Evolutionary conservation across 352 stramenopile genomes (phyloP).

Genomic region (Globisporangium sylvaticum): DNA sequence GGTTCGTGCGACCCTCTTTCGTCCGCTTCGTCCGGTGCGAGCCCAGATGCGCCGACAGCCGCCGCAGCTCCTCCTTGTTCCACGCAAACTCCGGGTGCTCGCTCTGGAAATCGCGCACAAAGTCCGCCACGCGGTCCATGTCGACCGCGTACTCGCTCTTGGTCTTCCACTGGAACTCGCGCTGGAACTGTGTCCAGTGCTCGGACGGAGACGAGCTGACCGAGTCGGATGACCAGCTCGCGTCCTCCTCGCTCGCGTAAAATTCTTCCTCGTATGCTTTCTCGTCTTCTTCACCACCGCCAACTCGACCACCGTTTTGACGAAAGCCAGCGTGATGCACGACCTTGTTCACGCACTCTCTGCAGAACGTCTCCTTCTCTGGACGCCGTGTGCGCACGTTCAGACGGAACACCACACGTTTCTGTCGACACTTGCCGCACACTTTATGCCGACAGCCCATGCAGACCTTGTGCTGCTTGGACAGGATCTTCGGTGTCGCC

Average conservation of each 20-base stretch:
- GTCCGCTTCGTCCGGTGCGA: conserved; percentile 21
- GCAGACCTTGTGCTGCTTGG: conserved; percentile 34
- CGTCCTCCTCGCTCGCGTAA: neutral
- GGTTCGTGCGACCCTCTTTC: conserved; percentile 18
- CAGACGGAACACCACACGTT: conserved; percentile 46
- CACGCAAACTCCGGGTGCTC: conserved; percentile 24
- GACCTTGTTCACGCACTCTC: conserved; percentile 53
- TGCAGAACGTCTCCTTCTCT: conserved; percentile 46
- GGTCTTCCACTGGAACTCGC: neutral
- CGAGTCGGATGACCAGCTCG: neutral
- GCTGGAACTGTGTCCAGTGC: neutral
- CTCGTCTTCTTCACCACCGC: conserved; percentile 19
- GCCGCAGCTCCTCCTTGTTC: conserved; percentile 35
- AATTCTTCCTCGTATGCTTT: conserved; percentile 1
- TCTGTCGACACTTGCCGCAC: conserved; percentile 44
- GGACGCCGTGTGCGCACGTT: conserved; percentile 39
- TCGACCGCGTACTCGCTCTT: conserved; percentile 19
- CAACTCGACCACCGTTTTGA: no score
- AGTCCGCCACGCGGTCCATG: conserved; percentile 25
- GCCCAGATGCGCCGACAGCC: conserved; percentile 22
- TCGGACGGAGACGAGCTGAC: neutral
- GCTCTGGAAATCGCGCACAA: conserved; percentile 24
- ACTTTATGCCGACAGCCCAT: conserved; percentile 55
- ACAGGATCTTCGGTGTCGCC: conserved; percentile 31
- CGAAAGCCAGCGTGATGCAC: conserved; percentile 16